Percentiles rank a stretch among this genome's conserved stretches.
These are phyloP conservation scores for Geotrichum aggregatum DNA, from an alignment of 1,139 yeast species.

Conservation along the genomic window DNA sequence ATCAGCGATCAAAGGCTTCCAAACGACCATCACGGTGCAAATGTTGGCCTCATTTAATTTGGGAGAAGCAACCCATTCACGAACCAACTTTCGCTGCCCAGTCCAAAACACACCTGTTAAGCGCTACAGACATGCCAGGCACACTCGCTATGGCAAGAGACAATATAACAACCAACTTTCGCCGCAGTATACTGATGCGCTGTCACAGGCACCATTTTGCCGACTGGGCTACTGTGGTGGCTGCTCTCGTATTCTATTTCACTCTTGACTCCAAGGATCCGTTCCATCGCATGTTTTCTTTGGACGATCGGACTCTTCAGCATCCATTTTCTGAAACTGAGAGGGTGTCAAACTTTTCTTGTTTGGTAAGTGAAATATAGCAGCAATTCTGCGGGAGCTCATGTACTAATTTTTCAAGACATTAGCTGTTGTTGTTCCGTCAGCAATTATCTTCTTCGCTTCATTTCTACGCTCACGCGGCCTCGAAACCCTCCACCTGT, in stretches of 20 bases:
- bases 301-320: slow-evolving; percentile 41
- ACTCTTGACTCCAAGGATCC: slow-evolving; percentile 31
- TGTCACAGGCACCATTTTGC: slow-evolving; percentile 15
- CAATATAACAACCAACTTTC: not conserved
- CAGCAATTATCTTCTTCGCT: slow-evolving; percentile 30
- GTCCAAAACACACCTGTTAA: too few species aligned
- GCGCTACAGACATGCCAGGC: not conserved
- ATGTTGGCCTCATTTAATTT: not conserved
- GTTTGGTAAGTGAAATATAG: slow-evolving; percentile 20
- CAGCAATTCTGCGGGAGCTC: not conserved
- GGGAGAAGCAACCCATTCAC: not conserved
- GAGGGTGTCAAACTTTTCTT: slow-evolving; percentile 43
- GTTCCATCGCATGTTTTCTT: slow-evolving; percentile 34
- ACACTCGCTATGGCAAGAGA: not conserved
- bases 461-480: slow-evolving; percentile 28
- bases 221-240: slow-evolving; percentile 17
- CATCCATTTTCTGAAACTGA: slow-evolving; percentile 54
- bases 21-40: not conserved
- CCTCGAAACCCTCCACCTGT: slow-evolving; percentile 30
- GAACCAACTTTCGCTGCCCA: not conserved
- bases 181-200: slow-evolving; percentile 1
- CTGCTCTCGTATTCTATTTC: slow-evolving; percentile 3
- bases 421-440: slow-evolving; percentile 35
- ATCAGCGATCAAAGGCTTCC: not conserved
- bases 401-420: slow-evolving; percentile 15